These are phyloP conservation scores for Sequoia sempervirens DNA, from an alignment of 75 land plant species.

Conservation along the genomic window DNA sequence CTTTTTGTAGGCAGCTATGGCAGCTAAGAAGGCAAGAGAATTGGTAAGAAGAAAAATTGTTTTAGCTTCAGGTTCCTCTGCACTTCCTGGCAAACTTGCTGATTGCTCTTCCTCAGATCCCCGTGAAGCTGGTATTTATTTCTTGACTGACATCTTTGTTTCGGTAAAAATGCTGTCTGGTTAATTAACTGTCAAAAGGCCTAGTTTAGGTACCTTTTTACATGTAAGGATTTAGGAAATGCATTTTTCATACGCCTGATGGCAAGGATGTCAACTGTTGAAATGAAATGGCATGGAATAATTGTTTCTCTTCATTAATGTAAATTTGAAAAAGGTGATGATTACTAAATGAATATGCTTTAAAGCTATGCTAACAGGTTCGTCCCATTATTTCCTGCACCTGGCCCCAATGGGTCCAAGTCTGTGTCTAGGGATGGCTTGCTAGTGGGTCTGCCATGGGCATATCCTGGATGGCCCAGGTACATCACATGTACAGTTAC, in stretches of 20 bases:
- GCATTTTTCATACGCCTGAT: background rate
- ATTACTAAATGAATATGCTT: no score
- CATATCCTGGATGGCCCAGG: no score
- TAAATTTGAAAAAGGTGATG: no score
- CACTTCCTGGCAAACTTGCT: slow-evolving; percentile 96
- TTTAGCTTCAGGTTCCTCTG: slow-evolving; percentile 56
- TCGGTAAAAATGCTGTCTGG: background rate
- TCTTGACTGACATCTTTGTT: background rate
- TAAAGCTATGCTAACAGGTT: no score
- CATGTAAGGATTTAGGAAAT: background rate
- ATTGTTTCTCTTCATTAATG: background rate
- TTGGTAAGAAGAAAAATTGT: slow-evolving; percentile 90
- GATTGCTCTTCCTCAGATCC: slow-evolving; percentile 90
- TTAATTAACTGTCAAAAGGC: background rate
- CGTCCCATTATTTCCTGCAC: no score
- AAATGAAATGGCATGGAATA: background rate
- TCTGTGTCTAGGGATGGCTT: no score
- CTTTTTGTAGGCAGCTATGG: slow-evolving; percentile 78
- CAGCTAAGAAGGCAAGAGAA: slow-evolving; percentile 96
- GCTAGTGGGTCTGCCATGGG: no score
- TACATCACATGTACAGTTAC: no score
- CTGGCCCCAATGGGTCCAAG: no score
- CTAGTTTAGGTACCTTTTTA: background rate
- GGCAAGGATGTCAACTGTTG: background rate
- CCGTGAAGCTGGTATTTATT: slow-evolving; percentile 65